These are phyloP conservation scores for Escovopsis sp. DNA, from an alignment of 2,329 filamentous ascomycete genomes.

Conservation along the genomic window DNA sequence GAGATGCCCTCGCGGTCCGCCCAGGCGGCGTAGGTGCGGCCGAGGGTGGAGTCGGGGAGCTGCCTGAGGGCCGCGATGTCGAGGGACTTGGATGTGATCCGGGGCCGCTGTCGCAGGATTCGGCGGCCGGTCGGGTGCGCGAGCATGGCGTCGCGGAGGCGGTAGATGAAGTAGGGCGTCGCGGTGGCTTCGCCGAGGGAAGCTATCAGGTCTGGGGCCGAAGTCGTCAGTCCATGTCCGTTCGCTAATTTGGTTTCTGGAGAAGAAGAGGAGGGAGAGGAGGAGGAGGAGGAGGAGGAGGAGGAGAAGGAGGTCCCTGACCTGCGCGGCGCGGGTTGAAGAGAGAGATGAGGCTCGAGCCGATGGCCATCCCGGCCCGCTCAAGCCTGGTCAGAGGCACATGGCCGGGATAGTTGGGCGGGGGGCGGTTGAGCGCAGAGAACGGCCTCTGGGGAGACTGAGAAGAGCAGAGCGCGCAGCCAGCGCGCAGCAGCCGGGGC, in stretches of 20 bases:
- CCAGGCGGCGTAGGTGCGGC: constrained; percentile 73
- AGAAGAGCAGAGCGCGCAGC: constrained; percentile 4
- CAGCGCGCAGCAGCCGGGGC: not conserved
- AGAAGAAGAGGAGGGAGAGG: not conserved
- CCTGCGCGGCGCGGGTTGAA: constrained; percentile 69
- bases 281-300: not conserved
- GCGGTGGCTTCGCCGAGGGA: constrained; percentile 89
- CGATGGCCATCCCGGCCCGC: constrained; percentile 53
- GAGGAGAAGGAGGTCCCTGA: constrained; percentile 13
- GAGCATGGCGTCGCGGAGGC: constrained; percentile 87
- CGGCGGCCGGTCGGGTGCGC: constrained; percentile 67
- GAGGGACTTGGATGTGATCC: constrained; percentile 65
- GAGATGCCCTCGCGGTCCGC: constrained; percentile 88
- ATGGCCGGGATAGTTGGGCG: constrained; percentile 82
- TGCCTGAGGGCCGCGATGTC: constrained; percentile 53
- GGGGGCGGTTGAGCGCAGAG: constrained; percentile 72
- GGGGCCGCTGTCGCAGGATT: constrained; percentile 79
- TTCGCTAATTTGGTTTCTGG: not conserved
- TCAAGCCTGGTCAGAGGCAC: constrained; percentile 72
- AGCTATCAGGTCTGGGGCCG: constrained; percentile 69
- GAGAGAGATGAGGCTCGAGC: constrained; percentile 47
- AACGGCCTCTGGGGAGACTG: constrained; percentile 30
- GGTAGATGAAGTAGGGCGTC: constrained; percentile 86
- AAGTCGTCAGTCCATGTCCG: not conserved
- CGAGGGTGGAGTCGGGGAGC: constrained; percentile 60